Evolutionary conservation across 2,329 filamentous ascomycete genomes (phyloP), one percentile per base, ranked within the genome.

Genomic region (Metarhizium sp.): DNA sequence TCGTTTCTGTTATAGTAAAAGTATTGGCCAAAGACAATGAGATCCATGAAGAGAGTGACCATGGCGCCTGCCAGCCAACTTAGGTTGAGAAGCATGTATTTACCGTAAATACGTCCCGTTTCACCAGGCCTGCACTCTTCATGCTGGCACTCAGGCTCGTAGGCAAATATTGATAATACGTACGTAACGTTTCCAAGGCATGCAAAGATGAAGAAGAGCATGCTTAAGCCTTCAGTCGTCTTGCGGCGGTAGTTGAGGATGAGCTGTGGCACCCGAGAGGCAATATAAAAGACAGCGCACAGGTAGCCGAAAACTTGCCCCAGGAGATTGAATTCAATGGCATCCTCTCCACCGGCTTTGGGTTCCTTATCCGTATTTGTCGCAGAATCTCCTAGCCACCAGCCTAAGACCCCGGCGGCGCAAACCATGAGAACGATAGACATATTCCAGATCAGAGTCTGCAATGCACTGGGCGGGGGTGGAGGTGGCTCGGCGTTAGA

Each of bases 141-240:
- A 30, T 66, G 66, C 34, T 67, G 68, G 60, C 90, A 95, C 34
- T 80, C 75, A 0, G 92, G 90, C 57, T 92, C 89, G 66, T 91
- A 97, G 1, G 91, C 92, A 60, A 97, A 79, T 62, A 99, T 97
- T 42, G 87, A 92, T 42, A 96, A 75, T 18, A 96, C 92, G 65
- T 95, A 97, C 0, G 92, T 96, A 60, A 96, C 71, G 69, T 99
- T 99, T 2, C 94, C 94, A 6, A 97, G 82, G 67, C 92, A 97
- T 4, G 94, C 94, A 68, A 99, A 97, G 25, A 97, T 77, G 75
- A 97, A 97, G 73, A 97, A 99, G 11, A 97, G 79, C 73, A 96
- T 85, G 60, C 88, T 92, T 20, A 99, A 86, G 3, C 94, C 94
- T 55, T 97, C 92, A 1, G 92, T 96, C 47, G 87, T 92, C 74